A percentile compares a stretch with the other conserved stretches of the same genome.
Evolutionary conservation across 768 basidiomycete genomes (phyloP).

Genomic region (Tephrocybe sp.): DNA sequence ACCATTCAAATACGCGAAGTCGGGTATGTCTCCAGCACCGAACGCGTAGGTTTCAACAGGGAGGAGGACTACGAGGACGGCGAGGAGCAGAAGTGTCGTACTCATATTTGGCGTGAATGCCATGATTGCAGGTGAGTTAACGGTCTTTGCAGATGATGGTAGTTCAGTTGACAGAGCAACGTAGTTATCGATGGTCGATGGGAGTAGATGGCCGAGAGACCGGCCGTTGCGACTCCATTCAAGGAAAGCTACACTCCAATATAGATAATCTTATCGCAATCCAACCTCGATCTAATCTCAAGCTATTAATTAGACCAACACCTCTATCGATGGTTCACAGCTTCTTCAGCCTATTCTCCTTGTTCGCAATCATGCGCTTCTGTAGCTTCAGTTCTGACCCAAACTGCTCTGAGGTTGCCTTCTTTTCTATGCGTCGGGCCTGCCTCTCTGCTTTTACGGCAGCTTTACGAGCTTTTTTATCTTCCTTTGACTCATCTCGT

Average conservation of each 20-base stretch:
- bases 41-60: conserved; percentile 48
- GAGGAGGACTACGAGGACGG: conserved; percentile 39
- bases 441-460: conserved; percentile 68
- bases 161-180: neutral
- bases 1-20: conserved; percentile 67
- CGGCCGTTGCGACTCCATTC: too few species aligned
- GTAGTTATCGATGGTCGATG: conserved; percentile 10
- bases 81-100: conserved; percentile 33
- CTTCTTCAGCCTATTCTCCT: conserved; percentile 43
- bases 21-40: conserved; percentile 69
- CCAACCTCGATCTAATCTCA: conserved; percentile 15
- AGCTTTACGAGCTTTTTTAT: conserved; percentile 69
- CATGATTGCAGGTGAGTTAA: conserved; percentile 19
- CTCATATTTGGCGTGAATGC: conserved; percentile 26
- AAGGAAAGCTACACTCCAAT: neutral
- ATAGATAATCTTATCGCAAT: conserved; percentile 3
- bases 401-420: conserved; percentile 61
- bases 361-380: conserved; percentile 47
- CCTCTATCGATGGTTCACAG: too few species aligned
- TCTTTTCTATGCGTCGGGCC: conserved; percentile 64
- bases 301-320: conserved; percentile 14
- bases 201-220: neutral
- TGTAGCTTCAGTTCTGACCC: conserved; percentile 61
- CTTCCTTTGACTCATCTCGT: conserved; percentile 73
- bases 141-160: conserved; percentile 4